Conservation (phyloP, 192 early-diverging fungal genomes). For the Entomortierella lignicola region DNA sequence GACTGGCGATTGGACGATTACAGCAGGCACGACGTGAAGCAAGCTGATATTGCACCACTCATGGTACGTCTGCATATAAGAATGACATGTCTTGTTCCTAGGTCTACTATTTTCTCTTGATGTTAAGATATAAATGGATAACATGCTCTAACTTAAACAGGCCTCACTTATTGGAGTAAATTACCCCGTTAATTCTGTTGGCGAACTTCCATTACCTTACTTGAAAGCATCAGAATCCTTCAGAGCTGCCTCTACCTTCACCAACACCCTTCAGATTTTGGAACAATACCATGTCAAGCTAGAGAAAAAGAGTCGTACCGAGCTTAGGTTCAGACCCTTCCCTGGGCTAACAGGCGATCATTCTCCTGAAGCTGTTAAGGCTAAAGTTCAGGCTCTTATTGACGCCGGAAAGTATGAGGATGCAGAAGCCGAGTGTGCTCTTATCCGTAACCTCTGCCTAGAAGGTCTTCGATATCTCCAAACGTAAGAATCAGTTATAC, state of each 20-base stretch:
- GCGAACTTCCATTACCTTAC: slow-evolving; percentile 85
- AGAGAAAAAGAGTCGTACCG: slow-evolving; percentile 79
- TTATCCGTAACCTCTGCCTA: slow-evolving; percentile 73
- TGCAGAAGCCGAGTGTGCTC: slow-evolving; percentile 74
- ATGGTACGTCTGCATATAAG: slow-evolving; percentile 69
- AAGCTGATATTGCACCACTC: slow-evolving; percentile 96
- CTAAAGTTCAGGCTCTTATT: slow-evolving; percentile 72
- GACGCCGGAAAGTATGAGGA: slow-evolving; percentile 67
- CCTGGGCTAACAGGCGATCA: slow-evolving; percentile 69
- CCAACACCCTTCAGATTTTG: slow-evolving; percentile 87
- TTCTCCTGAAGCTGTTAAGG: slow-evolving; percentile 62
- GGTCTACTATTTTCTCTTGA: too few species aligned
- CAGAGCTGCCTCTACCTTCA: slow-evolving; percentile 80
- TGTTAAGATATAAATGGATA: too few species aligned
- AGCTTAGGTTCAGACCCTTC: slow-evolving; percentile 86
- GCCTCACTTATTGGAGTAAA: slow-evolving; percentile 86
- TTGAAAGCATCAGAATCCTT: slow-evolving; percentile 76
- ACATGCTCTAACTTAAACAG: too few species aligned
- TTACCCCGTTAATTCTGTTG: slow-evolving; percentile 95
- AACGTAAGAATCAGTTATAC: slow-evolving; percentile 60
- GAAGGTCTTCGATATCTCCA: slow-evolving; percentile 95
- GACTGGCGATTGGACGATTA: slow-evolving; percentile 75
- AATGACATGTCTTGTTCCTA: not conserved
- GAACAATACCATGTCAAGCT: slow-evolving; percentile 91
- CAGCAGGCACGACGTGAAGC: slow-evolving; percentile 85